Base-by-base conservation (phyloP, 768 basidiomycete genomes). In the Boletus pseudopeckii region DNA sequence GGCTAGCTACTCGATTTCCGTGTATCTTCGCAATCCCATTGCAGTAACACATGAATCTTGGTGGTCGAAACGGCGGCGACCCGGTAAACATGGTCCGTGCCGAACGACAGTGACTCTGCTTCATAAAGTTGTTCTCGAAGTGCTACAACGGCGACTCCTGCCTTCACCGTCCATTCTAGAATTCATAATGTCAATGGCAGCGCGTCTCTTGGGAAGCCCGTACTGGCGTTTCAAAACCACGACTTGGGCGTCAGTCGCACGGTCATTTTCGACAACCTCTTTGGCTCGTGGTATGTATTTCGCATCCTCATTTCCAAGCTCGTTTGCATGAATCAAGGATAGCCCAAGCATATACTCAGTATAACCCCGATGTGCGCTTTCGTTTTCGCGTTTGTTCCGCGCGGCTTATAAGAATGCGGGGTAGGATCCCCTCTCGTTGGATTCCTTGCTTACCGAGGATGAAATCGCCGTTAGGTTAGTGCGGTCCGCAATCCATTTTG, bases 391-490 rank as follows among this genome's bases (percentile, higher is more conserved):
- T 37, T 20, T 33, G 10, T 42, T 47, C 32, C 22, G 17, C 32
- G 22, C 14, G 11, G n/a, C 57, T 54, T 37, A 60, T 58, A 28
- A n/a, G 49, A 24, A 9, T 36, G n/a, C 17, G 33, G 24, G 41
- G 6, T 52, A 94, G 91, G 95, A 98, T 66, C 90, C 94, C 0
- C 73, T 98, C 59, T 82, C 82, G 62, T 64, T 93, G 28, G 88
- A 92, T 55, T 82, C 83, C 0, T 77, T 90, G 38, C 73, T 98
- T 56, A 90, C 90, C 0, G 92, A 93, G 48, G 96, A 97, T 36
- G 96, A 98, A 72, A 78, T 82, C 59, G 88, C 90, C 14, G 88
- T 97, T 61, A 82, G 92, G 94, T 93, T 55, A 24, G 58, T 40
- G 4, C 38, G 41, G 77, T 60, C 53, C 17, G 30, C 42, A 11